Evolutionary conservation across 2,329 filamentous ascomycete species (phyloP), one percentile per base, ranked within the genome.

Genomic region (Ophiocordyceps sinensis): DNA sequence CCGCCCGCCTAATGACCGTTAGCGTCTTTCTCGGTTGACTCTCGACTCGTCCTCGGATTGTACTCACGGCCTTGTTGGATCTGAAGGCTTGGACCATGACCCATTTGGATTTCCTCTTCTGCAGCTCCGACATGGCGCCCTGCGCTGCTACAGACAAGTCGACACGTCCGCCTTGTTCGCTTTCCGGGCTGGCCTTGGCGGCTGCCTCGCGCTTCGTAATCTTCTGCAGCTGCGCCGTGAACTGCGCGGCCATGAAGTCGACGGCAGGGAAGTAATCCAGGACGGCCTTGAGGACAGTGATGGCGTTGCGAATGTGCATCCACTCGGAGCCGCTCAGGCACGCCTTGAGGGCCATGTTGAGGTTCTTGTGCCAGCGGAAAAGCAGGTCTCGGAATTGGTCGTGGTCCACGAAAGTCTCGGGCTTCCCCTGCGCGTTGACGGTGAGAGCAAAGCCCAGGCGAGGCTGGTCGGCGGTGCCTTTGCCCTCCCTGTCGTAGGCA

Each of bases 281-380:
- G 38, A 94, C 71, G 11, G 77, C 73, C 56, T 91, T 93, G 44
- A 98, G 69, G 4, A 96, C 72, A 43, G 83, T 91, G 49, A 96
- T 93, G 36, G 87, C 86, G 57, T 98, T 98, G 42, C 89, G 80
- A 56, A 96, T 94, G 59, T 95, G 88, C 82, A 95, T 95, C 75
- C 91, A 98, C 61, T 96, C 89, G 28, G 76, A 79, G 26, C 82
- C 81, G 15, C 77, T 77, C 37, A 98, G 70, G 56, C 89, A 95
- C 31, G 74, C 73, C 56, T 87, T 88, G 41, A 98, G 67, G 3
- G 89, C 85, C 39, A 68, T 75, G 51, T 82, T 83, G 36, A 98
- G 65, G 47, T 83, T 78, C 51, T 82, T 79, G 60, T 98, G 93
- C 87, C 89, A 96, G 51, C 85, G 83, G 66, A 83, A 91, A 28